phyloP scores from a whole-genome alignment of 106 monocot genomes.

The Phalaenopsis aphrodite region DNA sequence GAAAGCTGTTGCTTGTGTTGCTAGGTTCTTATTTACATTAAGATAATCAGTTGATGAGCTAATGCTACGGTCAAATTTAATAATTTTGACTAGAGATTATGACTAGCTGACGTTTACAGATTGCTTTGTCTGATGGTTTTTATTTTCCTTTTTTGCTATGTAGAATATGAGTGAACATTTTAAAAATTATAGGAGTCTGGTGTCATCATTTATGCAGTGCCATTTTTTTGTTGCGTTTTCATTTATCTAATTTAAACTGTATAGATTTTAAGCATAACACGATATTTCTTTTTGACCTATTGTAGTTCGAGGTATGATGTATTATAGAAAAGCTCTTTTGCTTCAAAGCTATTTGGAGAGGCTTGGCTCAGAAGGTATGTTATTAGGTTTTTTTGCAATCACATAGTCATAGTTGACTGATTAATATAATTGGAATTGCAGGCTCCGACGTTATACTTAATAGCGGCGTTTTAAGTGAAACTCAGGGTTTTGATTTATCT shows the following conservation, averaged over 20 bases:
- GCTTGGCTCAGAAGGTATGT: slow-evolving; percentile 26
- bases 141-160: not conserved
- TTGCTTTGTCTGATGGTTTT: not conserved
- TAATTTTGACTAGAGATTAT: not conserved
- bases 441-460: slow-evolving; percentile 25
- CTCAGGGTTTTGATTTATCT: slow-evolving; percentile 65
- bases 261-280: not conserved
- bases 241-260: not conserved
- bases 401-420: not conserved
- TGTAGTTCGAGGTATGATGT: slow-evolving; percentile 89
- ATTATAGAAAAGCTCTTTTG: slow-evolving; percentile 76
- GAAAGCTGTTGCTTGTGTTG: not conserved
- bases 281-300: not conserved
- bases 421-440: not conserved
- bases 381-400: not conserved
- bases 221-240: not conserved
- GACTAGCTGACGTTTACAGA: not conserved
- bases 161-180: not conserved
- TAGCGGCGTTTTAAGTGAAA: slow-evolving; percentile 28
- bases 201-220: not conserved
- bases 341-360: slow-evolving; percentile 84
- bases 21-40: not conserved
- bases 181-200: not conserved
- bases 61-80: not conserved
- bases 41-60: not conserved